Evolutionary conservation across 495 filamentous ascomycete genomes (phyloP), one percentile per base, ranked within the genome.

Genomic region (Aspergillus coremiiformis): DNA sequence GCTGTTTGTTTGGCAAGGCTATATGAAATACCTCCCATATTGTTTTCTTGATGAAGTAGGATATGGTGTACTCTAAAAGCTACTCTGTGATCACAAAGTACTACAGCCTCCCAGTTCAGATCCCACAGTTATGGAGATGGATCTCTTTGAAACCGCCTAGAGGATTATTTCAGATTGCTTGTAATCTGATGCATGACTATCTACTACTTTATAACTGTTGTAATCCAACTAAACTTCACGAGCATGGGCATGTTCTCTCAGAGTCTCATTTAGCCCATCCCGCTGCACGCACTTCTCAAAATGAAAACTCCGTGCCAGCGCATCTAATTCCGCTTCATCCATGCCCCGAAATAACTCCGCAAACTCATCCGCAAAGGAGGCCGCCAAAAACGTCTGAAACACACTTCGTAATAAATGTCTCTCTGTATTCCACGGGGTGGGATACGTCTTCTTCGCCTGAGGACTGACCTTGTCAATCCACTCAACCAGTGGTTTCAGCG

Each of bases 251-350:
- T 76, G 65, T 15, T 64, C 63, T 51, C 60, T 66, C 66, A 84
- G 56, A 47, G 77, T 76, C 56, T 67, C 65, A 66, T 83, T 84
- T 58, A 84, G 52, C 19, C 70, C 76, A n/a, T 78, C 68, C 44
- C 82, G 68, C 57, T 70, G 67, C 49, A 80, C 55, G 59, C 82
- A 84, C 49, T 78, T 64, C 39, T 83, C 79, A 57, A 80, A 77
- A 54, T 69, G 69, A 49, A 83, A 85, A 55, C 73, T 78, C 33
- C 53, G 60, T 5, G 81, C 81, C 59, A 81, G 63, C 60, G 69
- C 78, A 37, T 83, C 80, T 39, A 84, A 61, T 54, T 84, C 74
- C 22, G 72, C 68, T 30, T 71, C 50, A 17, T 59, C 67, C 73
- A 76, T 79, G n/a, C 71, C 78, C 43, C 66, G 56, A 55, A 84